Percentiles rank a stretch among this genome's conserved stretches.
Conservation (phyloP, 2,329 filamentous ascomycete genomes). For the Colletotrichum limetticola region DNA sequence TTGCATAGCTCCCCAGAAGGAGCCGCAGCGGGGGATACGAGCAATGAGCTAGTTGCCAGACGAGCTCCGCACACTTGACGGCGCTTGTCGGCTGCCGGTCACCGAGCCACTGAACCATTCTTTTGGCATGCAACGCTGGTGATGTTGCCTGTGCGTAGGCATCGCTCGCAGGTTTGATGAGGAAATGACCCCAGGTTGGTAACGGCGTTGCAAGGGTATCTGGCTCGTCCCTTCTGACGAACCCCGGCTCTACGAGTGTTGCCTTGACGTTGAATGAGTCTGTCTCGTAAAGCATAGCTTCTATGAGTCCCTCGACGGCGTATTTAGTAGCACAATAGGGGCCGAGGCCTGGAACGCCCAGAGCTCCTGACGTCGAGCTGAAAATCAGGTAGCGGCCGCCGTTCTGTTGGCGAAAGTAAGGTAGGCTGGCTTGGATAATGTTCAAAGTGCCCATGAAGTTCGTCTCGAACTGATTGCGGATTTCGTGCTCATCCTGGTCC, state of each 20-base stretch:
- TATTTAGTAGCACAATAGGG: constrained; percentile 98
- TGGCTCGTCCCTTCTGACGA: constrained; percentile 87
- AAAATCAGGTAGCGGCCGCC: constrained; percentile 92
- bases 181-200: constrained; percentile 90
- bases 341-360: constrained; percentile 93
- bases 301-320: constrained; percentile 93
- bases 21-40: constrained; percentile 90
- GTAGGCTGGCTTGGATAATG: constrained; percentile 89
- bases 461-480: constrained; percentile 96
- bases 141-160: constrained; percentile 82
- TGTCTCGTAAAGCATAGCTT: constrained; percentile 96
- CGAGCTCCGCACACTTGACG: constrained; percentile 90
- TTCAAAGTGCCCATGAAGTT: constrained; percentile 97
- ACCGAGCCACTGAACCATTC: constrained; percentile 94
- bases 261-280: constrained; percentile 92
- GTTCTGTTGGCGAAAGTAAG: constrained; percentile 83
- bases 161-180: constrained; percentile 86
- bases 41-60: constrained; percentile 96
- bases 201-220: constrained; percentile 66
- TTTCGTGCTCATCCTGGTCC: constrained; percentile 94
- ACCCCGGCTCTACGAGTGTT: constrained; percentile 90
- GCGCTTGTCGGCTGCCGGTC: constrained; percentile 93
- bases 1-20: constrained; percentile 91
- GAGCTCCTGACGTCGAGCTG: constrained; percentile 88
- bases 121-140: constrained; percentile 86